A percentile compares a stretch with the other conserved stretches of the same genome.
phyloP scores from a whole-genome alignment of 495 filamentous ascomycete genomes.

The Penicillium waksmanii region DNA sequence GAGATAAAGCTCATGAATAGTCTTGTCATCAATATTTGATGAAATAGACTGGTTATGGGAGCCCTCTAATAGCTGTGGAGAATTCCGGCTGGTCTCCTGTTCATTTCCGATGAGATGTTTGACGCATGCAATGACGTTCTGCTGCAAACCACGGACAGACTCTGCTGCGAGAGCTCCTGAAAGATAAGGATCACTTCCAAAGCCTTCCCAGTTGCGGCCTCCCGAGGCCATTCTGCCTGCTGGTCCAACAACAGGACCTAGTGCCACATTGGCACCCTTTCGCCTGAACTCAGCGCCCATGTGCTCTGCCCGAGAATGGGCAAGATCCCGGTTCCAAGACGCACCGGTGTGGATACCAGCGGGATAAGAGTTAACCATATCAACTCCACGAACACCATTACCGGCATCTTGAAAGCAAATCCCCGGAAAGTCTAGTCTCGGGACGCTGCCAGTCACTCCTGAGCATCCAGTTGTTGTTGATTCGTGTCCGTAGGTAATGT shows the following conservation, averaged over 20 bases:
- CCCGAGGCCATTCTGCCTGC: slow-evolving; percentile 74
- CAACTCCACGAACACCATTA: slow-evolving; percentile 46
- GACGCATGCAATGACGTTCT: slow-evolving; percentile 48
- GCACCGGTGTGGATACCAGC: slow-evolving; percentile 29
- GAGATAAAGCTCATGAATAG: slow-evolving; percentile 73
- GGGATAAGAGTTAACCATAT: slow-evolving; percentile 5
- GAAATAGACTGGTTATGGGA: slow-evolving; percentile 54
- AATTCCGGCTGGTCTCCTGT: slow-evolving; percentile 74
- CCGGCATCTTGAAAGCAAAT: slow-evolving; percentile 67
- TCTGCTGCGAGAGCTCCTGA: slow-evolving; percentile 61
- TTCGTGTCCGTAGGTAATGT: slow-evolving; percentile 44
- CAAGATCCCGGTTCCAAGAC: slow-evolving; percentile 36
- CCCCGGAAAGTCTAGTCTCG: slow-evolving; percentile 60
- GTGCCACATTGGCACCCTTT: slow-evolving; percentile 57
- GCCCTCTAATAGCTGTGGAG: slow-evolving; percentile 18
- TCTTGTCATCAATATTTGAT: slow-evolving; percentile 68
- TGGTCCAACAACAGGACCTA: slow-evolving; percentile 71
- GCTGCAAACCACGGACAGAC: slow-evolving; percentile 72
- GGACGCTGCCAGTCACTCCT: slow-evolving; percentile 54
- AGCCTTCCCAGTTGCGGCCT: slow-evolving; percentile 88
- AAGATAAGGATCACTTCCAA: slow-evolving; percentile 72
- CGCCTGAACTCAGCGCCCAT: slow-evolving; percentile 62
- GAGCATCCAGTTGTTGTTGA: slow-evolving; percentile 67
- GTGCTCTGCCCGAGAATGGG: slow-evolving; percentile 47
- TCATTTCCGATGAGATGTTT: slow-evolving; percentile 76